Evolutionary conservation across 345 rosid genomes (phyloP).

Genomic region (Arabidopsis suecica): DNA sequence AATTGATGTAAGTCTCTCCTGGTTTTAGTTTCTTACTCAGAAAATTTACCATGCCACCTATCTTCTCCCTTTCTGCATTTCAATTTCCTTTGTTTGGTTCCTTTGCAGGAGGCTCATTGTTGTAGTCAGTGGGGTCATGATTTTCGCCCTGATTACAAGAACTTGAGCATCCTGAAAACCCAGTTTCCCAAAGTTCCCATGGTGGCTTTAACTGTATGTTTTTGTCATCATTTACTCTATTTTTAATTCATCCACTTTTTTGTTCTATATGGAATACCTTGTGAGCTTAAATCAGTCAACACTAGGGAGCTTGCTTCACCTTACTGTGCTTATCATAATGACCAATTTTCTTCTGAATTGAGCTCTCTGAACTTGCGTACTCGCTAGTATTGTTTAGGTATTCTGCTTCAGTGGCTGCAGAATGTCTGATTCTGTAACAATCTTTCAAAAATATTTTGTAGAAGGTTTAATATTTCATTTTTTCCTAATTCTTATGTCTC

Average conservation of each 20-base stretch:
- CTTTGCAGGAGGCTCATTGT: slow-evolving; percentile 97
- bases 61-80: not conserved
- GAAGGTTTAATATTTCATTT: not conserved
- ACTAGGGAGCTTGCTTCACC: slow-evolving; percentile 26
- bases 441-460: slow-evolving; percentile 10
- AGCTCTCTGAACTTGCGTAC: slow-evolving; percentile 2
- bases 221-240: slow-evolving; percentile 23
- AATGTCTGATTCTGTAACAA: slow-evolving; percentile 13
- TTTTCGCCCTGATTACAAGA: slow-evolving; percentile 97
- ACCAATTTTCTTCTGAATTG: not conserved
- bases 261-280: not conserved
- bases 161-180: slow-evolving; percentile 86
- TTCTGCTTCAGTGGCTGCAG: slow-evolving; percentile 2
- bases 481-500: not conserved
- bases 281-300: slow-evolving; percentile 6
- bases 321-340: slow-evolving; percentile 22
- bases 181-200: slow-evolving; percentile 88
- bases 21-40: not conserved
- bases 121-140: slow-evolving; percentile 99
- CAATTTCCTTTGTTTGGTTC: slow-evolving; percentile 31
- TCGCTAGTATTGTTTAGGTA: not conserved
- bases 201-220: slow-evolving; percentile 90
- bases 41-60: not conserved
- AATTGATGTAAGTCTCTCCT: slow-evolving; percentile 71
- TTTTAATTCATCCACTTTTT: not conserved